phyloP scores from a whole-genome alignment of 106 monocot genomes.

The Alisma plantagoaquatica region DNA sequence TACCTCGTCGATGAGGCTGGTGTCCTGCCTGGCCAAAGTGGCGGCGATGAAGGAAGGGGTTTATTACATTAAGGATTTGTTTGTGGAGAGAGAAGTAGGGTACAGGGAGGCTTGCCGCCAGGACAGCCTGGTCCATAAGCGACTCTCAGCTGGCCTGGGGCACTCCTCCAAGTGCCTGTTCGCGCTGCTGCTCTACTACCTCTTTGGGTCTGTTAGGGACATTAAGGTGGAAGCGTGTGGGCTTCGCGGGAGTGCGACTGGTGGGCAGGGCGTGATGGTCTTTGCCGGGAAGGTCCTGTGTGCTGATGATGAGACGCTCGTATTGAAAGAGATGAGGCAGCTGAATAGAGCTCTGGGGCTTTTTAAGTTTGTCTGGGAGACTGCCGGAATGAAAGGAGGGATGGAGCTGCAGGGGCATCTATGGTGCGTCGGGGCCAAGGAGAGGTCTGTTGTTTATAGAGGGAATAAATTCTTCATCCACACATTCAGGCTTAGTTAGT shows the following conservation, averaged over 20 bases:
- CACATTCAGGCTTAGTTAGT: constrained; percentile 26
- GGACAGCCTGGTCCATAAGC: constrained; percentile 69
- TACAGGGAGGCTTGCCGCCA: constrained; percentile 60
- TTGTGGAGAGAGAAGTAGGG: constrained; percentile 56
- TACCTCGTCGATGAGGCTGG: constrained; percentile 6
- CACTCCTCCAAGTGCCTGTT: constrained; percentile 90
- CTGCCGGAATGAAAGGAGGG: constrained; percentile 31
- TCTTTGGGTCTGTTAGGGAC: constrained; percentile 47
- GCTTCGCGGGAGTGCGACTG: constrained; percentile 2
- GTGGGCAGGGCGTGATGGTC: constrained; percentile 3
- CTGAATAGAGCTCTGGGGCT: constrained; percentile 57
- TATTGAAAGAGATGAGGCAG: constrained; percentile 58
- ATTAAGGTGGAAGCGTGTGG: constrained; percentile 55
- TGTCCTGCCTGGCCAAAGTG: constrained; percentile 37
- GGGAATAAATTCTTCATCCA: constrained; percentile 45
- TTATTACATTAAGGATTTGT: constrained; percentile 62
- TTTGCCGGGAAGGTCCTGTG: constrained; percentile 51
- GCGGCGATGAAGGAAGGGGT: constrained; percentile 87
- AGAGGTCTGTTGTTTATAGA: constrained; percentile 35
- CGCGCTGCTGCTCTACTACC: constrained; percentile 65
- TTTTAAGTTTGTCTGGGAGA: constrained; percentile 86
- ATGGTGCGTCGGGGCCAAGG: constrained; percentile 56
- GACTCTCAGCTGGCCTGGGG: constrained; percentile 61
- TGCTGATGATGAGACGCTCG: constrained; percentile 36
- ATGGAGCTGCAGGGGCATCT: constrained; percentile 58